phyloP scores from a whole-genome alignment of 257 asterid genomes.

The Voacanga thouarsii region DNA sequence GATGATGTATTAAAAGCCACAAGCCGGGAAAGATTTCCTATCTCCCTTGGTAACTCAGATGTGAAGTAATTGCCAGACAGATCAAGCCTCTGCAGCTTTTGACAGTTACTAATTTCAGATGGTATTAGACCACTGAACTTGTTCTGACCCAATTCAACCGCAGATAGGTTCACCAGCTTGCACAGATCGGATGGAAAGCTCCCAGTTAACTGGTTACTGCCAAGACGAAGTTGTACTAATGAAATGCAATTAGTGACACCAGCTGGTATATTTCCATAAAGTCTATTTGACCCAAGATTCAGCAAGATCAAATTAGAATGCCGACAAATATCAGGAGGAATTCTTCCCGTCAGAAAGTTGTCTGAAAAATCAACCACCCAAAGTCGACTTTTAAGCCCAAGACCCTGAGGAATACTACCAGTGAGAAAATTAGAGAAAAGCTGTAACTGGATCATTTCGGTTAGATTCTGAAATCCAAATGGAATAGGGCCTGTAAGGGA shows the following conservation, averaged over 20 bases:
- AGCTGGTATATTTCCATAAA: constrained; percentile 62
- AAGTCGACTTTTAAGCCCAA: constrained; percentile 62
- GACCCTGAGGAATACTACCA: constrained; percentile 71
- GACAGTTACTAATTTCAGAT: constrained; percentile 54
- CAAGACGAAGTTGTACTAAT: constrained; percentile 69
- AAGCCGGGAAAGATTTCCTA: constrained; percentile 63
- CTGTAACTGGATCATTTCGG: constrained; percentile 56
- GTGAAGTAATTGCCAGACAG: constrained; percentile 64
- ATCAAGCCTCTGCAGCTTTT: constrained; percentile 80
- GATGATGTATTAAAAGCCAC: constrained; percentile 74
- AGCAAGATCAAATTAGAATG: constrained; percentile 58
- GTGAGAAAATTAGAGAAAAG: constrained; percentile 64
- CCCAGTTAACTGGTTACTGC: constrained; percentile 55
- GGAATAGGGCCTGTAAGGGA: constrained; percentile 81
- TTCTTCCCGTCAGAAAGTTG: constrained; percentile 62
- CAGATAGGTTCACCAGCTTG: constrained; percentile 63
- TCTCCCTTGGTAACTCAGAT: constrained; percentile 60
- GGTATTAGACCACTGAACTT: constrained; percentile 67
- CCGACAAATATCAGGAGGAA: constrained; percentile 65
- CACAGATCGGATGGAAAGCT: constrained; percentile 71
- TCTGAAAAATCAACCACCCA: constrained; percentile 86
- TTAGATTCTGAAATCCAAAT: constrained; percentile 62
- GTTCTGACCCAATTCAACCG: constrained; percentile 75
- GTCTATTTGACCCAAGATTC: constrained; percentile 62
- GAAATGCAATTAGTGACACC: constrained; percentile 60